phyloP scores from a whole-genome alignment of 257 asterid genomes.

The Solanum arcanum region DNA sequence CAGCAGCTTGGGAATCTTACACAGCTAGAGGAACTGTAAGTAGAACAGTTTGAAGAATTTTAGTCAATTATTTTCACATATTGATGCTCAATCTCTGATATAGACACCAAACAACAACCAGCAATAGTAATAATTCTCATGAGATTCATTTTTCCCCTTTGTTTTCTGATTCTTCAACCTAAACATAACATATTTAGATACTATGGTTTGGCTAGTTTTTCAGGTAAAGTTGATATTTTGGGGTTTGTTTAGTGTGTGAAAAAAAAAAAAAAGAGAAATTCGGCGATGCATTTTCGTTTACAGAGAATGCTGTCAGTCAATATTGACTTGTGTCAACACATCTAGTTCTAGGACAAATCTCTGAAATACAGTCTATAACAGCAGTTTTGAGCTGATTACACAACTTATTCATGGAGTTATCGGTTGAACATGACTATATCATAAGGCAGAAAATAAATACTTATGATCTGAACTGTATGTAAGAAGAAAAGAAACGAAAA shows the following conservation, averaged over 20 bases:
- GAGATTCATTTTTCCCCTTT: background rate
- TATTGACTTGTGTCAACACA: background rate
- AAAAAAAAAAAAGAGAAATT: too few relatives aligned
- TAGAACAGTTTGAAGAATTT: background rate
- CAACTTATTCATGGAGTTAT: background rate
- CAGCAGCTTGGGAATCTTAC: constrained; percentile 1
- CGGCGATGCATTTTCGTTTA: too few relatives aligned
- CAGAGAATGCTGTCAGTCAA: too few relatives aligned
- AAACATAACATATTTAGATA: background rate
- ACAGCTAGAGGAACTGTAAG: background rate
- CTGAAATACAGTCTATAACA: background rate
- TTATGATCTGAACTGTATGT: background rate
- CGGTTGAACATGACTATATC: background rate
- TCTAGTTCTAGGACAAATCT: background rate
- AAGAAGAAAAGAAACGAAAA: background rate
- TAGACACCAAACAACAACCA: background rate
- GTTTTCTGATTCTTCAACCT: background rate
- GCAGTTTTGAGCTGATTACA: background rate
- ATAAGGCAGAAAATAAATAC: background rate
- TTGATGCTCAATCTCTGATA: background rate
- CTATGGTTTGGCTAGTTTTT: background rate
- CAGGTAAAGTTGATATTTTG: background rate
- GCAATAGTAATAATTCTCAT: background rate
- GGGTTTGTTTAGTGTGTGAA: background rate
- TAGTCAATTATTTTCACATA: background rate